phyloP scores from a whole-genome alignment of 2,329 filamentous ascomycete genomes.

The Clonostachys chloroleuca region DNA sequence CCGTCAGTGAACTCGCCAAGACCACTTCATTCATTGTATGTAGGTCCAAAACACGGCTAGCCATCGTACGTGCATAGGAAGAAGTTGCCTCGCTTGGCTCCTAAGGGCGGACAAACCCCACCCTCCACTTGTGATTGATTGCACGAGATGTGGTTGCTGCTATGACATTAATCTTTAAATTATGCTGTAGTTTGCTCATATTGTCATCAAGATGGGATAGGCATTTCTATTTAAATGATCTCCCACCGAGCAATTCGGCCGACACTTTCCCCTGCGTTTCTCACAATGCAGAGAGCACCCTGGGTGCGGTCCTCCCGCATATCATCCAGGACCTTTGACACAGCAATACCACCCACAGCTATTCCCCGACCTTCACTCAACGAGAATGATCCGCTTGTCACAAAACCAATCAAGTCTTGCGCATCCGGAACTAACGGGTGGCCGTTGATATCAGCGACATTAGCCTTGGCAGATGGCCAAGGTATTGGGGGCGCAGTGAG shows the following conservation, averaged over 20 bases:
- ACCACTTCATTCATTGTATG: no score
- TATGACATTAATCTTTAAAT: no score
- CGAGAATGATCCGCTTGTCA: conserved; percentile 82
- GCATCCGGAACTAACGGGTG: conserved; percentile 69
- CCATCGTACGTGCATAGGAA: no score
- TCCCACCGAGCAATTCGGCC: conserved; percentile 82
- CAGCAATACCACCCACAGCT: conserved; percentile 68
- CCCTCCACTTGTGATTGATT: no score
- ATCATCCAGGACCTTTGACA: conserved; percentile 46
- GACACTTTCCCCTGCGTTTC: conserved; percentile 73
- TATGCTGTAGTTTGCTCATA: no score
- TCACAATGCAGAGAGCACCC: conserved; percentile 67
- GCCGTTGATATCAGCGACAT: conserved; percentile 32
- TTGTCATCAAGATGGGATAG: no score
- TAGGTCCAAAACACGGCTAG: no score
- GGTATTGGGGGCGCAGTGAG: conserved; percentile 31
- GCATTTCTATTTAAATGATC: conserved; percentile 33
- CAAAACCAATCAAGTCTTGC: conserved; percentile 80
- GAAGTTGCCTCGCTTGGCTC: no score
- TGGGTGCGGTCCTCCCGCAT: conserved; percentile 27
- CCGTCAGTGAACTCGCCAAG: no score
- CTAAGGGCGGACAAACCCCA: no score
- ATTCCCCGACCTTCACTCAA: conserved; percentile 71
- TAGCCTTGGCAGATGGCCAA: conserved; percentile 25
- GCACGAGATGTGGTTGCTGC: no score